A percentile compares a stretch with the other conserved stretches of the same genome.
Conservation (phyloP, 2,329 filamentous ascomycete genomes). For the Clathrospora elynae region DNA sequence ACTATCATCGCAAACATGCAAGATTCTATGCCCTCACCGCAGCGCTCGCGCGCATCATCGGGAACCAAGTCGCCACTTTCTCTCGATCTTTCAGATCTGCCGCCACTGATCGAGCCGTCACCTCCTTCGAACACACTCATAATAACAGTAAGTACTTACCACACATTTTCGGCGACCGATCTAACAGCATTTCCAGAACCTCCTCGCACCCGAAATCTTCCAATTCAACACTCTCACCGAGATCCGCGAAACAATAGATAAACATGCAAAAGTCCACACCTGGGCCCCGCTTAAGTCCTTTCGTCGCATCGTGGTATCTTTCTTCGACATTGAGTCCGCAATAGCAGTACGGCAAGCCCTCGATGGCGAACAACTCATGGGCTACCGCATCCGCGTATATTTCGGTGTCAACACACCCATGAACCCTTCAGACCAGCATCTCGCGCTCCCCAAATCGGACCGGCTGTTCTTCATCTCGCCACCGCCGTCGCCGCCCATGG, state of each 20-base stretch:
- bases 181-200: conserved; percentile 57
- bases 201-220: conserved; percentile 75
- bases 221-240: conserved; percentile 72
- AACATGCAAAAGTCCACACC: conserved; percentile 73
- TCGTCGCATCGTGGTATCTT: conserved; percentile 79
- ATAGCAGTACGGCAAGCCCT: conserved; percentile 73
- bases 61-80: conserved; percentile 60
- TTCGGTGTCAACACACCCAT: conserved; percentile 48
- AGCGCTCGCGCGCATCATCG: conserved; percentile 45
- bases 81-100: conserved; percentile 74
- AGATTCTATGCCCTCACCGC: conserved; percentile 36
- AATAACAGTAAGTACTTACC: conserved; percentile 62
- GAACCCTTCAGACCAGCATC: conserved; percentile 48
- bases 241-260: conserved; percentile 72
- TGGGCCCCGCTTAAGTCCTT: conserved; percentile 84
- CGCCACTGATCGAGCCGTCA: conserved; percentile 71
- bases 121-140: conserved; percentile 82
- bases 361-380: conserved; percentile 75
- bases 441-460: conserved; percentile 58
- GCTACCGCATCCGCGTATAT: conserved; percentile 55
- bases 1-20: conserved; percentile 38
- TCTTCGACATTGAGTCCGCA: conserved; percentile 71
- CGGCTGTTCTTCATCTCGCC: conserved; percentile 71
- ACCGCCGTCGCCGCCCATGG: conserved; percentile 66
- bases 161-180: background rate